phyloP scores from a whole-genome alignment of 108 stramenopile genomes.

The Fistulifera pelliculosa region DNA sequence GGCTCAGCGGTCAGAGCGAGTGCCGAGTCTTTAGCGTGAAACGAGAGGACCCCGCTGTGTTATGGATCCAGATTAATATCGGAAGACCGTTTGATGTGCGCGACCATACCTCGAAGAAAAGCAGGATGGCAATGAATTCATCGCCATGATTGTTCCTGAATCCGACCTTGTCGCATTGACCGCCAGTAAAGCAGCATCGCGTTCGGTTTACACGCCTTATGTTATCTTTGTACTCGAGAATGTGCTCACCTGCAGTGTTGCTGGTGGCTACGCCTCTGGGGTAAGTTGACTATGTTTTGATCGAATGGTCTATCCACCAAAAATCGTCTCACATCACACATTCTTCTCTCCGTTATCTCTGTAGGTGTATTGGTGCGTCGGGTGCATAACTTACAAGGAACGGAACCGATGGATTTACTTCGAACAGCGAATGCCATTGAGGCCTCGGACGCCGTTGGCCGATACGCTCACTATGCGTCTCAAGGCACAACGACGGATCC shows the following conservation, averaged over 20 bases:
- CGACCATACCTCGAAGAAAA: conserved; percentile 9
- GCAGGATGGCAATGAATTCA: conserved; percentile 14
- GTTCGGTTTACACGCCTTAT: conserved; percentile 8
- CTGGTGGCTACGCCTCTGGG: background rate
- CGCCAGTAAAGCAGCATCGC: conserved; percentile 12
- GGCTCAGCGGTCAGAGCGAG: background rate
- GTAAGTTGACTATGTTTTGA: no score
- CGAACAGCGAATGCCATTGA: conserved; percentile 5
- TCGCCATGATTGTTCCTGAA: conserved; percentile 9
- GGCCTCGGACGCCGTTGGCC: conserved; percentile 7
- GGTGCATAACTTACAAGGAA: conserved; percentile 10
- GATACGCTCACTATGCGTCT: conserved; percentile 10
- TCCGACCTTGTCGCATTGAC: conserved; percentile 7
- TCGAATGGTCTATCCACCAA: no score
- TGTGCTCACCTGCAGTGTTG: conserved; percentile 4
- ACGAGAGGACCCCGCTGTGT: background rate
- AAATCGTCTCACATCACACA: no score
- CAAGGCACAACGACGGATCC: conserved; percentile 4
- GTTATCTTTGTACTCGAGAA: conserved; percentile 6
- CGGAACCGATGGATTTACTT: conserved; percentile 16
- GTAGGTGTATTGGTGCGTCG: background rate
- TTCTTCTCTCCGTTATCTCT: background rate
- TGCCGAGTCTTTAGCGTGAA: conserved; percentile 7
- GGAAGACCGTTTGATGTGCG: conserved; percentile 2
- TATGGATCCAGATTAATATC: conserved; percentile 4